phyloP scores from a whole-genome alignment of 148 eudicot genomes.

The Polygonum maritimum region DNA sequence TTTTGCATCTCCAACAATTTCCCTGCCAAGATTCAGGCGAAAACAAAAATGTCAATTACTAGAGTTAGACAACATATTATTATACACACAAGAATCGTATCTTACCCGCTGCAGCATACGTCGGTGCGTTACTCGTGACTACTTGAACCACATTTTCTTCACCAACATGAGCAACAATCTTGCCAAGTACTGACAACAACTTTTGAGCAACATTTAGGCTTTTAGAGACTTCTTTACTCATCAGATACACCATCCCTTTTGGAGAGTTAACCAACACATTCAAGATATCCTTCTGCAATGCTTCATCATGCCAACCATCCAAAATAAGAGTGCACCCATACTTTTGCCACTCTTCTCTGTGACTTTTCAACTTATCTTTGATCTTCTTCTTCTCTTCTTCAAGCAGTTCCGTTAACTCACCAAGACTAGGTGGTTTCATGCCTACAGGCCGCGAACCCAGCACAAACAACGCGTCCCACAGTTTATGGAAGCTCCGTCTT shows the following conservation, averaged over 20 bases:
- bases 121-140: background rate
- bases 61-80: background rate
- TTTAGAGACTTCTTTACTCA: background rate
- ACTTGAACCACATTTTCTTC: slow-evolving; percentile 10
- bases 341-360: background rate
- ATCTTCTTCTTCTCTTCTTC: background rate
- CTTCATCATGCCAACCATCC: slow-evolving; percentile 1
- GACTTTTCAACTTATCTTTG: background rate
- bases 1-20: background rate
- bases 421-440: slow-evolving; percentile 11
- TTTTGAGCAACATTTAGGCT: background rate
- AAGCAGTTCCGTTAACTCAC: slow-evolving; percentile 2
- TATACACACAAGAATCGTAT: background rate
- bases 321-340: background rate
- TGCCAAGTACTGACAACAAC: background rate
- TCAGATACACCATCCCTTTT: background rate
- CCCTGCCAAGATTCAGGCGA: background rate
- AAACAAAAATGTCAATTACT: background rate
- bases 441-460: background rate
- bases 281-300: background rate
- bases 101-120: background rate
- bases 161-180: background rate
- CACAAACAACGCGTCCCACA: background rate
- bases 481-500: background rate
- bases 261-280: slow-evolving; percentile 8